Evolutionary conservation across 768 basidiomycete genomes (phyloP), one percentile per base, ranked within the genome.

Genomic region (Suillus weaverae): DNA sequence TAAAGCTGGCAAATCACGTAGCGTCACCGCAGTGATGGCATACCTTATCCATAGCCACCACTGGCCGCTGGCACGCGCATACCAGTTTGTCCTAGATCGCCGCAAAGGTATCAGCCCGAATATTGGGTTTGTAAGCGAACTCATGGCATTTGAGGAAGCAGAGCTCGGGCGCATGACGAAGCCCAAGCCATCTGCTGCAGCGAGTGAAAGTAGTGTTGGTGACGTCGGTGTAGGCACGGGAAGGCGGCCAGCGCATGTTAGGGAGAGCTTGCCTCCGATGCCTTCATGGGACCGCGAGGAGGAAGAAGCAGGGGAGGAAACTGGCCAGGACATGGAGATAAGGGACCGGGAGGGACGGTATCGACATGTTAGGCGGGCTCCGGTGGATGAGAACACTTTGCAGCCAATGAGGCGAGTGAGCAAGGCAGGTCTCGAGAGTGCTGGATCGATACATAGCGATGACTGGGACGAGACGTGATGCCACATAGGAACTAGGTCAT

Each of bases 1-100:
- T 79, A 94, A 92, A 78, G 95, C 93, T 6, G 97, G 96, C 5
- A 97, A 95, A 80, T 95, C 94, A 3, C 89, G 97, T 16, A 96
- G 94, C 1, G 96, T 97, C 35, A 97, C 96, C 0, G 95, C 95
- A 14, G 96, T 97, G 46, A 94, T 99, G 81, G 96, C 94, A 3
- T 98, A 97, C 74, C 90, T 99, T 63, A 97, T 99, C 68, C 96
- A 97, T 70, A 92, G 95, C 11, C 95, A 97, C 72, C 95, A 95
- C 73, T 98, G 97, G 97, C 92, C 95, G 22, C 85, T 98, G 48
- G 91, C 94, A 38, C 87, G 87, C 43, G 94, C 97, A 1, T 99
- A 98, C 74, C 80, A 89, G 0, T 97, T 95, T 72, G 96, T 99
- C 32, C 84, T 94, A 46, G 96, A 96, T 70, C 86, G 95, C 10